Conservation (phyloP, 1,284 basidiomycete species). For the Cryptococcus floricola region DNA sequence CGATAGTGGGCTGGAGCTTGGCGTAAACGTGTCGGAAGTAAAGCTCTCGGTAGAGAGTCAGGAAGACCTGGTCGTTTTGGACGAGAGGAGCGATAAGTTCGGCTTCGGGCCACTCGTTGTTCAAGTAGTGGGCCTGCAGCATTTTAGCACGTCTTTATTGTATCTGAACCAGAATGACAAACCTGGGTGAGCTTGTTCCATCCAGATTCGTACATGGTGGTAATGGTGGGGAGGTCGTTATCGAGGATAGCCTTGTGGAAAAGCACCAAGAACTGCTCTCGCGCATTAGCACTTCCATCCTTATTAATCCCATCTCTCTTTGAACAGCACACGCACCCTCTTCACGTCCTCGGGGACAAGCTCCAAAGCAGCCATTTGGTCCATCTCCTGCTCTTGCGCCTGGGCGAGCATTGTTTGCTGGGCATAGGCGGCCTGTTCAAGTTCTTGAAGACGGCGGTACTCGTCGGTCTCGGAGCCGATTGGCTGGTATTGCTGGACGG, state of each 20-base stretch:
- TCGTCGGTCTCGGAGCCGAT: slow-evolving; percentile 33
- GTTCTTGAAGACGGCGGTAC: slow-evolving; percentile 38
- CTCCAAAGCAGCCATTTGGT: slow-evolving; percentile 38
- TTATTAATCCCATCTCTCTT: neutral
- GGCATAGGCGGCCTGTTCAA: slow-evolving; percentile 40
- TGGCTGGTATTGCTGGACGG: slow-evolving; percentile 21
- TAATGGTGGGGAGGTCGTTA: slow-evolving; percentile 83
- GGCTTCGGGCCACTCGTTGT: slow-evolving; percentile 95
- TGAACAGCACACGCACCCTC: slow-evolving; percentile 29
- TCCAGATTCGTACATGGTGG: slow-evolving; percentile 86
- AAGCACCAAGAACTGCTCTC: slow-evolving; percentile 73
- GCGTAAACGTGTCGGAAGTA: slow-evolving; percentile 79
- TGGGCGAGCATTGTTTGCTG: slow-evolving; percentile 31
- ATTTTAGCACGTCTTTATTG: neutral
- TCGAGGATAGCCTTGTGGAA: slow-evolving; percentile 77
- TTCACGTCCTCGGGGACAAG: slow-evolving; percentile 49
- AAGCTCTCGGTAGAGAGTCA: slow-evolving; percentile 87
- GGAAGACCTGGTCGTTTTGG: slow-evolving; percentile 88
- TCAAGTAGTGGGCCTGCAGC: slow-evolving; percentile 87
- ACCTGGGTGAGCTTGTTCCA: slow-evolving; percentile 84
- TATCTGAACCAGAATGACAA: slow-evolving; percentile 1
- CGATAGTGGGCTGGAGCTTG: slow-evolving; percentile 86
- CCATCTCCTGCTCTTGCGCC: slow-evolving; percentile 25
- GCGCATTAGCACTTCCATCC: slow-evolving; percentile 2
- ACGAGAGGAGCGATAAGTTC: slow-evolving; percentile 92